Evolutionary conservation across 495 filamentous ascomycete species (phyloP), one percentile per base, ranked within the genome.

Genomic region (Talaromyces borbonicus): DNA sequence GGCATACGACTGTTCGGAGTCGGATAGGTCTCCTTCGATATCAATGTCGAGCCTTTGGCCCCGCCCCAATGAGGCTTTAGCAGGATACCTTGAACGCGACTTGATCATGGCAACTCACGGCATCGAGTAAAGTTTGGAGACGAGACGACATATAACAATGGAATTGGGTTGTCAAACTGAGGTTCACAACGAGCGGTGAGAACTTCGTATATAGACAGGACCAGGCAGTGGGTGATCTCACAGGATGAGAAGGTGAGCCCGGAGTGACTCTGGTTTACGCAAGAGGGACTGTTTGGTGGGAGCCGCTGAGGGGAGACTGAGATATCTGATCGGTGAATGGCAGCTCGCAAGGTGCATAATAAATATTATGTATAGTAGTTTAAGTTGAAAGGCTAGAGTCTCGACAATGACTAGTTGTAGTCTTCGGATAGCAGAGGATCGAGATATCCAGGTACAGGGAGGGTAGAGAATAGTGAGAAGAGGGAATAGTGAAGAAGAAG

Each of bases 11-110:
- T 58, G 50, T 46, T 74, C 70, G 52, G 69, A 72, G 49, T 55
- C 65, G 52, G 63, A 57, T 38, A 52, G 56, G 51, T 55, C 53
- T 52, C 56, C 56, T 51, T 60, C 60, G 53, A 77, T 73, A 8
- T 60, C 68, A 46, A 76, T 73, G 53, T 68, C 71, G 59, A 69
- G 61, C 62, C 74, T 76, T 50, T 25, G 29, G 20, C 26, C 26
- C 8, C 20, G 20, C 24, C 24, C 19, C 36, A 16, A 52, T 46
- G 23, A 47, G 23, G 22, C 43, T 32, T 49, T 26, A 56, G 43
- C 22, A 47, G 30, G 46, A 40, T 27, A 44, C 29, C 20, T 38
- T 38, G 35, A 38, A 38, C 16, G 35, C 35, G 35, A 15, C 9
- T 38, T 38, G 35, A 12, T 20, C 35, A 38, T 38, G 35, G 35